Evolutionary conservation across 1,284 basidiomycete species (phyloP), one percentile per base, ranked within the genome.

Genomic region (Cutaneotrichosporon sp.): DNA sequence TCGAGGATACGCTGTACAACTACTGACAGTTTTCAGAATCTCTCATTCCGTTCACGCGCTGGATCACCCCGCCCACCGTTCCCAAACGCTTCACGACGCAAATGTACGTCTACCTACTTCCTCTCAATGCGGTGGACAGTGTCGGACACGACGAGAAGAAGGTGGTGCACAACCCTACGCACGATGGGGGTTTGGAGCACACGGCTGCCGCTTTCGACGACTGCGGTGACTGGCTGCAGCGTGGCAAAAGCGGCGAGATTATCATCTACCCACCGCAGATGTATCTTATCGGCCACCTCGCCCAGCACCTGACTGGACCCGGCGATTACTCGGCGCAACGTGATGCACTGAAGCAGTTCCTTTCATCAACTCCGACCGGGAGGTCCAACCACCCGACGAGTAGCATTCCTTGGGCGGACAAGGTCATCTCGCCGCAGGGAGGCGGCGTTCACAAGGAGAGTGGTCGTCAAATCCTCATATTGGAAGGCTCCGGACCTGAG

Each of bases 101-200:
- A 39, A 59, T 59, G 57, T 59, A 59, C 52, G 52, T 59, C 37
- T 59, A 59, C 47, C 39, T 59, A 19, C 57, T 59, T 3, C 57
- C 57, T 1, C 37, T 54, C 6, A 27, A 39, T 24, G 20, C 27
- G 27, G 37, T 37, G 25, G 11, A n/a, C n/a, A n/a, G n/a, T n/a
- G 52, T 39, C 3, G 31, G 26, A 12, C 48, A 27, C 47, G 49
- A 48, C 29, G 35, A 34, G 20, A 24, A 20, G 9, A 34, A 16
- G 37, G 39, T 48, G 7, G 46, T 48, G 39, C 42, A 44, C 49
- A 49, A 34, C 12, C 43, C 52, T 1, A 52, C 50, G 5, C 57
- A 59, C 44, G 57, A 59, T 39, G 57, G 57, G 14, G 57, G 57
- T 6, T 26, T 55, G 27, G 57, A 59, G 35, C 57, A 59, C 51